These are phyloP conservation scores for Globisporangium polare DNA, from an alignment of 352 stramenopile genomes.

Conservation along the genomic window DNA sequence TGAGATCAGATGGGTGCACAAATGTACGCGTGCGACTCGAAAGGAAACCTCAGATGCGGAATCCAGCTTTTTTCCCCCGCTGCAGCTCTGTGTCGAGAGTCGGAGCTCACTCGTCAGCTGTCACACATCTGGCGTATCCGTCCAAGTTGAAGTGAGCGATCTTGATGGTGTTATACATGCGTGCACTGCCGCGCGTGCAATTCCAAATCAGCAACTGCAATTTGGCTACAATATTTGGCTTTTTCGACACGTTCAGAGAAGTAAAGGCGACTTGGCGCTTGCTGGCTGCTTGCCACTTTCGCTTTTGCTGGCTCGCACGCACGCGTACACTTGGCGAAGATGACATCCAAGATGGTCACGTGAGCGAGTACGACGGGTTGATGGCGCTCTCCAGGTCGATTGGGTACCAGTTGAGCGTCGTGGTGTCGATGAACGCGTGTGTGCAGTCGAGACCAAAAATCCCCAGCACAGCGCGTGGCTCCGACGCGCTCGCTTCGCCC, in stretches of 20 bases:
- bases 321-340: neutral
- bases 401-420: conserved; percentile 7
- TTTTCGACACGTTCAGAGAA: neutral
- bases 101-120: no score
- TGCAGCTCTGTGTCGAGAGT: no score
- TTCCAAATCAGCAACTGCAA: neutral
- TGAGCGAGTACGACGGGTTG: conserved; percentile 5
- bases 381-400: neutral
- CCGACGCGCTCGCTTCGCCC: no score
- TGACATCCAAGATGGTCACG: neutral
- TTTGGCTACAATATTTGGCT: neutral
- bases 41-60: no score
- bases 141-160: no score
- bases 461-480: neutral
- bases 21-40: no score
- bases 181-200: neutral
- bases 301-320: neutral
- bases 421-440: neutral
- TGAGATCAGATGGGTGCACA: no score
- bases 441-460: conserved; percentile 1
- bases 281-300: neutral
- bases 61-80: no score
- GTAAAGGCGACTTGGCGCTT: neutral
- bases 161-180: neutral
- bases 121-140: no score